phyloP scores from a whole-genome alignment of 2,329 filamentous ascomycete genomes.

The Clathrospora elynae region DNA sequence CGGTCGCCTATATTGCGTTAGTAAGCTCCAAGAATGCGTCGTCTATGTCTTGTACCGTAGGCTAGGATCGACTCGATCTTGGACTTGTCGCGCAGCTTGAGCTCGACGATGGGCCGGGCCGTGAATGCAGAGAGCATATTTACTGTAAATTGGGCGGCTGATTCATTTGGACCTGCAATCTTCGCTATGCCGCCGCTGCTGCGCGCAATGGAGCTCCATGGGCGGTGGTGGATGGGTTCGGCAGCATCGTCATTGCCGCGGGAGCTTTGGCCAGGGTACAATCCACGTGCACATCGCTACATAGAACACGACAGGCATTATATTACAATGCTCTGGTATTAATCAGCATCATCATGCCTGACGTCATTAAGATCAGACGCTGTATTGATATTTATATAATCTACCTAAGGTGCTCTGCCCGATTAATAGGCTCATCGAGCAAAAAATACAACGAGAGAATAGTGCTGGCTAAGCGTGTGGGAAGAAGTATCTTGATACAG shows the following conservation, averaged over 20 bases:
- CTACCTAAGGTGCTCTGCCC: slow-evolving; percentile 18
- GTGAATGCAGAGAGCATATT: slow-evolving; percentile 96
- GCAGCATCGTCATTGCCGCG: slow-evolving; percentile 35
- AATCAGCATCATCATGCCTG: neutral
- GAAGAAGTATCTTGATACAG: slow-evolving; percentile 7
- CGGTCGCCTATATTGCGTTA: slow-evolving; percentile 70
- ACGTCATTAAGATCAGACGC: slow-evolving; percentile 3
- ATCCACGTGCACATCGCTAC: slow-evolving; percentile 21
- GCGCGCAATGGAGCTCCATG: slow-evolving; percentile 29
- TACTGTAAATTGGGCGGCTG: slow-evolving; percentile 6
- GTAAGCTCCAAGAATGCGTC: slow-evolving; percentile 9
- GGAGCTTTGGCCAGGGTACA: slow-evolving; percentile 19
- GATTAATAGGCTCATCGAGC: slow-evolving; percentile 17
- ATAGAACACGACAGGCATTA: neutral
- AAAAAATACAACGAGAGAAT: slow-evolving; percentile 19
- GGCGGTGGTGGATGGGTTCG: slow-evolving; percentile 16
- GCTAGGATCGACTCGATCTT: slow-evolving; percentile 95
- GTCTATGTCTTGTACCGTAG: slow-evolving; percentile 64
- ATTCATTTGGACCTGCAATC: slow-evolving; percentile 21
- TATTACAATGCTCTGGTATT: neutral
- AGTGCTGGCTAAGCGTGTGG: slow-evolving; percentile 23
- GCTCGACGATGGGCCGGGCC: slow-evolving; percentile 94
- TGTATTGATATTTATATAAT: slow-evolving; percentile 18
- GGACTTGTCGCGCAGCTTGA: slow-evolving; percentile 92
- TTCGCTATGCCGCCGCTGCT: slow-evolving; percentile 25